phyloP scores from a whole-genome alignment of 2,329 filamentous ascomycete genomes.

The Clonostachys sp. region DNA sequence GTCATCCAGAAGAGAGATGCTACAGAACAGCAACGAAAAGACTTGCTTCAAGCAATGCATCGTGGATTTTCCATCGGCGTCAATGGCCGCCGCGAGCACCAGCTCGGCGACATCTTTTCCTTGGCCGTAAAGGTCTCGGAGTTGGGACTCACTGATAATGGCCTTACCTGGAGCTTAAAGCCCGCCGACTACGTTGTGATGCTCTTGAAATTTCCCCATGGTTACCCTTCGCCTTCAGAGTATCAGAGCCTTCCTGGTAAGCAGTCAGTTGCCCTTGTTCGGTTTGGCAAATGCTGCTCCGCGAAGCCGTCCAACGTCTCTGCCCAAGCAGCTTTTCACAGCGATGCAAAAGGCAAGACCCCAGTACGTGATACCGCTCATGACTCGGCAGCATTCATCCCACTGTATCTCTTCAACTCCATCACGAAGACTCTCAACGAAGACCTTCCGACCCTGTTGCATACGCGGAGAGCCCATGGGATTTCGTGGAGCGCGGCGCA shows the following conservation, averaged over 20 bases:
- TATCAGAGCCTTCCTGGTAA: conserved; percentile 19
- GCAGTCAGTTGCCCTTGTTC: not conserved
- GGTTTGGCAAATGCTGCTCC: not conserved
- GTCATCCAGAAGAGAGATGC: not conserved
- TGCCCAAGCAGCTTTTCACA: not conserved
- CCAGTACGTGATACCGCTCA: not conserved
- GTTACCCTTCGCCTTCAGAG: conserved; percentile 56
- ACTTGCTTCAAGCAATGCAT: not conserved
- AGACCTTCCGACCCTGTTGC: conserved; percentile 58
- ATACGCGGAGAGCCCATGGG: conserved; percentile 44
- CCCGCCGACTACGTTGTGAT: conserved; percentile 64
- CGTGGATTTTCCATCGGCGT: not conserved
- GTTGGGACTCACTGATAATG: conserved; percentile 67
- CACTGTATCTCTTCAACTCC: not conserved
- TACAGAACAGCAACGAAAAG: not conserved
- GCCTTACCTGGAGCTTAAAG: conserved; percentile 66
- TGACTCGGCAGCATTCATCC: not conserved
- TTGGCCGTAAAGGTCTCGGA: conserved; percentile 63
- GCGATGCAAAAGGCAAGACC: not conserved
- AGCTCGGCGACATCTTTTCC: conserved; percentile 38
- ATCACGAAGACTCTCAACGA: conserved; percentile 41
- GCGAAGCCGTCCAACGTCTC: not conserved
- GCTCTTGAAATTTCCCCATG: conserved; percentile 56
- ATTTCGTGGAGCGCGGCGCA: conserved; percentile 53
- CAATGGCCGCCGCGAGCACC: not conserved